Percentiles rank a stretch among this genome's conserved stretches.
Evolutionary conservation across 441 rosid species (phyloP).

Genomic region (Cnidoscolus chayamansa): DNA sequence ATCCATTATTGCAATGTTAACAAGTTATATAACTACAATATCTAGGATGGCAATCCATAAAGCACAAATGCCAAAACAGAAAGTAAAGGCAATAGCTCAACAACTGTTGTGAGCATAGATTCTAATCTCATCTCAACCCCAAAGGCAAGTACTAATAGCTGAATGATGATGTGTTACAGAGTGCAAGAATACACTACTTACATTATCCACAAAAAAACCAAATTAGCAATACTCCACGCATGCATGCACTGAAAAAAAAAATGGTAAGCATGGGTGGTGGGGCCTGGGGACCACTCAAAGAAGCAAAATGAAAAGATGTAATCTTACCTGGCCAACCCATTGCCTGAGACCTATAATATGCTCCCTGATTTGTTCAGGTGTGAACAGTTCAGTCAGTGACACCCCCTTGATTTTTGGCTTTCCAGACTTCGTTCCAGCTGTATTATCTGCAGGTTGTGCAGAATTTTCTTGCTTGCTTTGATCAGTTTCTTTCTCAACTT

Average conservation of each 20-base stretch:
- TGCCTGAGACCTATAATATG: slow-evolving; percentile 92
- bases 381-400: slow-evolving; percentile 91
- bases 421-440: slow-evolving; percentile 69
- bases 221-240: neutral
- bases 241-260: neutral
- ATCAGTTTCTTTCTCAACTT: slow-evolving; percentile 61
- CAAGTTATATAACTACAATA: no score
- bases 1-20: no score
- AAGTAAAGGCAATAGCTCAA: no score
- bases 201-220: neutral
- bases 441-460: slow-evolving; percentile 51
- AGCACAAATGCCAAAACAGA: no score
- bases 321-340: slow-evolving; percentile 98
- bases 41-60: no score
- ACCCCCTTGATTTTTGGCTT: slow-evolving; percentile 97
- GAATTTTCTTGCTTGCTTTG: slow-evolving; percentile 52
- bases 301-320: neutral
- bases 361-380: slow-evolving; percentile 95
- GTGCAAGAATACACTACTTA: neutral
- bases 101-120: no score
- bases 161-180: neutral
- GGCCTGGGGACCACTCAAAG: neutral
- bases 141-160: neutral
- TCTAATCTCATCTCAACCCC: neutral
- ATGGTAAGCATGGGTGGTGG: no score